Base-by-base conservation (phyloP, 2,329 filamentous ascomycete genomes). In the Epicoccum nigrum region DNA sequence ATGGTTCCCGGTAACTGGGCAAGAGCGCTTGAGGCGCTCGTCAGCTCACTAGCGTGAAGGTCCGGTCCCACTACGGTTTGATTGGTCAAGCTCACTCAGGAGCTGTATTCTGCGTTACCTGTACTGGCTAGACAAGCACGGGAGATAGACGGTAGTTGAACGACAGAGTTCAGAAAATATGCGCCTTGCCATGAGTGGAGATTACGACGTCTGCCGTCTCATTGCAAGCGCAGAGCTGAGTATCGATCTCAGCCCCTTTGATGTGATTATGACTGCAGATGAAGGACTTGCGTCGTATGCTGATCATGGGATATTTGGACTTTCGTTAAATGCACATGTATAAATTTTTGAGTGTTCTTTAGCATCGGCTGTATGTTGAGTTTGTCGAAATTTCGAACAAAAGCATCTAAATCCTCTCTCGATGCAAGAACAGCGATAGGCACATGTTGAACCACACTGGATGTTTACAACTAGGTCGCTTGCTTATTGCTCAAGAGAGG, bases 21-120 rank as follows among this genome's bases (percentile, higher is more conserved):
- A 30, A 39, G 13, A 45, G 30, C 55, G 57, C 57, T 56, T 58
- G 52, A 53, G 53, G 54, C 47, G 54, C 32, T 54, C 51, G 47
- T 49, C 55, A 54, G 45, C 30, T 21, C 16, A 7, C 7, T 37
- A 42, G 45, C 38, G 38, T 13, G 19, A 25, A 34, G 44, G 45
- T 44, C 52, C 58, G 59, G 52, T 51, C 17, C 15, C 41, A 54
- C 32, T 45, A 54, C 58, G 50, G 52, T 47, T 51, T 56, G 44
- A 56, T 56, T 58, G 58, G 53, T 44, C 59, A 43, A n/a, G 15
- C 12, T 25, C 25, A 27, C 32, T 44, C 34, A 40, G 21, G 33
- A 34, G 41, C n/a, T 17, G 23, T 19, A 42, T 40, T 4, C 7
- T 17, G 37, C 48, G 31, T 32, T 38, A 1, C 42, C 19, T 15